Conservation (phyloP, 768 basidiomycete species). For the Lactarius sanguifluus region DNA sequence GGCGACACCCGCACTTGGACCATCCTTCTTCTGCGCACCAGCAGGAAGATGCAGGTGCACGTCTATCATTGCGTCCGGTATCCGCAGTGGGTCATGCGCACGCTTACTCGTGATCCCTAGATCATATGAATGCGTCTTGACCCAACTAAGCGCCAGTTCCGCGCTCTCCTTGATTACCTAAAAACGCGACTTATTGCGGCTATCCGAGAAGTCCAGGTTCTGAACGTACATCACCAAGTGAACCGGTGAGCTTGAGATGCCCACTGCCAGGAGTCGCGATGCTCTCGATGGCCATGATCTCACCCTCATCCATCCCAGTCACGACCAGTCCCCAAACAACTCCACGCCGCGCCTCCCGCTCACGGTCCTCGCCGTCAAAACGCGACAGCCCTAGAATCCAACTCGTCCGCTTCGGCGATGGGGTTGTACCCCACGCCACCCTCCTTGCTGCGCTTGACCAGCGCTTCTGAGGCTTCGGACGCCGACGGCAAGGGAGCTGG, state of each 20-base stretch:
- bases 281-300: slow-evolving; percentile 82
- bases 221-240: slow-evolving; percentile 64
- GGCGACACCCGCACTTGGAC: slow-evolving; percentile 86
- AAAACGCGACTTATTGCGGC: neutral
- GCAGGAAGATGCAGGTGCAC: slow-evolving; percentile 87
- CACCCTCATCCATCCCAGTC: slow-evolving; percentile 85
- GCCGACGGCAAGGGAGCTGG: slow-evolving; percentile 1
- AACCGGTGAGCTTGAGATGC: slow-evolving; percentile 74
- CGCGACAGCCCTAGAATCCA: slow-evolving; percentile 85
- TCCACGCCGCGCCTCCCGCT: slow-evolving; percentile 69
- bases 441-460: neutral
- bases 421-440: slow-evolving; percentile 45
- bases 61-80: slow-evolving; percentile 64
- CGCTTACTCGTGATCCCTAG: slow-evolving; percentile 70
- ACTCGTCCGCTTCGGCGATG: slow-evolving; percentile 61
- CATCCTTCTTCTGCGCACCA: slow-evolving; percentile 92
- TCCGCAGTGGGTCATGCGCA: slow-evolving; percentile 71
- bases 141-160: slow-evolving; percentile 90
- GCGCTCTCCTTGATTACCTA: slow-evolving; percentile 91
- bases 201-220: neutral
- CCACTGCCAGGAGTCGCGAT: slow-evolving; percentile 76
- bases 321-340: slow-evolving; percentile 86
- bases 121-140: slow-evolving; percentile 81
- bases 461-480: neutral
- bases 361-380: slow-evolving; percentile 78